Conservation (phyloP, 169 alveolate species). For the Plasmodium gallinaceum region DNA sequence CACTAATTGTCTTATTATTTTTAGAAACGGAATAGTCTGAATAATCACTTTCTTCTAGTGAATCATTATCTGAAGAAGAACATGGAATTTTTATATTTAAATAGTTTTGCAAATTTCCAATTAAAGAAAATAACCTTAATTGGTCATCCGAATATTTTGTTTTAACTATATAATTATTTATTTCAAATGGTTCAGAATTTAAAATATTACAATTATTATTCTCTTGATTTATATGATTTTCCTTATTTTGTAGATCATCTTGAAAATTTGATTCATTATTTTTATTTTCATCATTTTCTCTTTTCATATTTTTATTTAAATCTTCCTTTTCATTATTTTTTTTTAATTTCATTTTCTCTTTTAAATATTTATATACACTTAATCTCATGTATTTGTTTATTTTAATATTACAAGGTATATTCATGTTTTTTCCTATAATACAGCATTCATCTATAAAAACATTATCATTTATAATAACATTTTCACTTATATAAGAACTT, state of each 20-base stretch:
- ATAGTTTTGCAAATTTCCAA: slow-evolving; percentile 23
- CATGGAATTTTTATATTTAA: not conserved
- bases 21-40: slow-evolving; percentile 45
- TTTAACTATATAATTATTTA: slow-evolving; percentile 44
- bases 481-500: slow-evolving; percentile 63
- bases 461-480: slow-evolving; percentile 26
- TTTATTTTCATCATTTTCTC: slow-evolving; percentile 6
- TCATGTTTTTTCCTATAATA: slow-evolving; percentile 51
- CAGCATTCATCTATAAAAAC: slow-evolving; percentile 69
- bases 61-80: slow-evolving; percentile 42
- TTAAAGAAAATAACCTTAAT: slow-evolving; percentile 41
- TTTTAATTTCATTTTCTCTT: slow-evolving; percentile 9
- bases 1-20: slow-evolving; percentile 19
- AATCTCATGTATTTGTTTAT: slow-evolving; percentile 30
- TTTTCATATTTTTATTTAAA: not conserved
- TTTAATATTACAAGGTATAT: slow-evolving; percentile 21
- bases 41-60: slow-evolving; percentile 45
- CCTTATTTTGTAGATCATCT: not conserved
- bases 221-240: not conserved
- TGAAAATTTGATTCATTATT: not conserved
- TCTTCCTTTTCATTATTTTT: slow-evolving; percentile 1
- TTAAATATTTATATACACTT: slow-evolving; percentile 35
- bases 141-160: slow-evolving; percentile 58
- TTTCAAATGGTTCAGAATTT: slow-evolving; percentile 25
- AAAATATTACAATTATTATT: slow-evolving; percentile 1